A percentile compares a stretch with the other conserved stretches of the same genome.
Evolutionary conservation across 129 eudicot genomes (phyloP).

Genomic region (Pseudognaphalium luteoalbum): DNA sequence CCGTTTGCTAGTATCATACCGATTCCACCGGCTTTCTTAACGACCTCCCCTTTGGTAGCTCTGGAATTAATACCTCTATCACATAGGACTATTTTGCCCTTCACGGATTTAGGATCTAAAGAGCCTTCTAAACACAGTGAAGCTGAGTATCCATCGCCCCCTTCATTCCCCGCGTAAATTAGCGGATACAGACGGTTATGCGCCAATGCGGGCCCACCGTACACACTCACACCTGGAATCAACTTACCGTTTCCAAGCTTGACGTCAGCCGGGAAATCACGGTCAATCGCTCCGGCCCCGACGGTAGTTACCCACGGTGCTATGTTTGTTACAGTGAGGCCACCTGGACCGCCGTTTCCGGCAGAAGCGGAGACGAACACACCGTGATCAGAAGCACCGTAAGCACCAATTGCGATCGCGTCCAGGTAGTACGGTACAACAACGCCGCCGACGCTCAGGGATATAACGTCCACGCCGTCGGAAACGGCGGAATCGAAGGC

Average conservation of each 20-base stretch:
- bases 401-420: slow-evolving; percentile 82
- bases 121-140: slow-evolving; percentile 91
- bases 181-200: slow-evolving; percentile 60
- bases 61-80: slow-evolving; percentile 90
- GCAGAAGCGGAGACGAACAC: slow-evolving; percentile 90
- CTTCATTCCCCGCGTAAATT: slow-evolving; percentile 74
- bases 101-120: slow-evolving; percentile 50
- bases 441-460: slow-evolving; percentile 77
- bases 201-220: slow-evolving; percentile 69
- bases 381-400: slow-evolving; percentile 67
- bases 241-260: slow-evolving; percentile 82
- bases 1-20: slow-evolving; percentile 95
- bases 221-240: slow-evolving; percentile 71
- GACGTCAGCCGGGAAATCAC: slow-evolving; percentile 90
- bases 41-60: slow-evolving; percentile 84
- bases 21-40: slow-evolving; percentile 82
- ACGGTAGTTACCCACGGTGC: slow-evolving; percentile 98
- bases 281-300: slow-evolving; percentile 86
- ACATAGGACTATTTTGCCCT: slow-evolving; percentile 84
- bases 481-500: slow-evolving; percentile 84
- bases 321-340: slow-evolving; percentile 76
- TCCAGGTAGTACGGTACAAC: slow-evolving; percentile 89
- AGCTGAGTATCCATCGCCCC: slow-evolving; percentile 81
- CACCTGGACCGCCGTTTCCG: slow-evolving; percentile 95
- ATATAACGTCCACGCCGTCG: slow-evolving; percentile 90